Conservation (phyloP, 352 stramenopile species). For the Phytopythium ostracodes region DNA sequence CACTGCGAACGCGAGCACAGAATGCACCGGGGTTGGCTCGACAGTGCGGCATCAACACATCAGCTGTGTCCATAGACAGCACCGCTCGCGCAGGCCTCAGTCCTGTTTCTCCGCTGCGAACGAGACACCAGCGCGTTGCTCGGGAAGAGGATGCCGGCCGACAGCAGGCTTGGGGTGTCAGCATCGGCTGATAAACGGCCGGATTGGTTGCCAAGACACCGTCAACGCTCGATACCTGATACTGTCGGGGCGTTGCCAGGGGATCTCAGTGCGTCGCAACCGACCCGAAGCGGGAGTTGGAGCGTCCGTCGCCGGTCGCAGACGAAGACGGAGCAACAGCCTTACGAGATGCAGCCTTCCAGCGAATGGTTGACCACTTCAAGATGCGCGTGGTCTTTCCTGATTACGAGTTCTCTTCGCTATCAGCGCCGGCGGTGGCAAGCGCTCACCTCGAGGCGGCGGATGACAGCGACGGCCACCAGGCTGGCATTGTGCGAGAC, state of each 20-base stretch:
- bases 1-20: no score
- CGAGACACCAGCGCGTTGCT: no score
- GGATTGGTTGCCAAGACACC: not conserved
- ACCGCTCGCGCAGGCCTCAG: not conserved
- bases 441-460: not conserved
- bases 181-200: not conserved
- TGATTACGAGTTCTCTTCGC: not conserved
- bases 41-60: no score
- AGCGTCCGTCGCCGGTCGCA: not conserved
- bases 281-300: not conserved
- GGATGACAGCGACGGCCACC: not conserved
- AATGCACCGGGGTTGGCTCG: no score
- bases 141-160: not conserved
- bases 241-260: not conserved
- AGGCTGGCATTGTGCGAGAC: not conserved
- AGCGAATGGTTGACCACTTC: not conserved
- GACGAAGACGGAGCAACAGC: not conserved
- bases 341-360: not conserved
- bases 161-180: no score
- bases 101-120: not conserved
- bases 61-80: not conserved
- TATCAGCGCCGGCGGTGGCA: not conserved
- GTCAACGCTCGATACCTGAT: not conserved
- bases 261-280: not conserved
- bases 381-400: not conserved